Evolutionary conservation across 345 rosid species (phyloP).

Genomic region (Pelargonium nanum): DNA sequence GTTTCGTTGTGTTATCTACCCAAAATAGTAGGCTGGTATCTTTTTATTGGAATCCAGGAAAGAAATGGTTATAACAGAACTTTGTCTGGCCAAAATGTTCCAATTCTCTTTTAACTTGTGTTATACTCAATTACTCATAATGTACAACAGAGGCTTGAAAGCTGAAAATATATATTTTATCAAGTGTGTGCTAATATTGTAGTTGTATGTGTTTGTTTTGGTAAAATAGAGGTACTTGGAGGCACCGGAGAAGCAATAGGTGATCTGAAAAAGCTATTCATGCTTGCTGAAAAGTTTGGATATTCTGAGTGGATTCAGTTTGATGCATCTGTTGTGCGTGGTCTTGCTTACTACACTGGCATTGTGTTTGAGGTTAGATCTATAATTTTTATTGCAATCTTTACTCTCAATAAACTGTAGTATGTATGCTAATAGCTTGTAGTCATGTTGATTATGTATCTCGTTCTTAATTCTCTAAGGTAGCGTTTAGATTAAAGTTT

Average conservation of each 20-base stretch:
- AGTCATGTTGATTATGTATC: too few relatives aligned
- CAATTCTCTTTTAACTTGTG: too few relatives aligned
- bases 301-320: conserved; percentile 90
- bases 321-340: conserved; percentile 95
- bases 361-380: conserved; percentile 86
- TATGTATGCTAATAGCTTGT: not conserved
- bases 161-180: too few relatives aligned
- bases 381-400: conserved; percentile 7
- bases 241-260: conserved; percentile 76
- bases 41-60: too few relatives aligned
- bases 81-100: too few relatives aligned
- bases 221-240: conserved; percentile 64
- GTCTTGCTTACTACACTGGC: conserved; percentile 96
- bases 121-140: too few relatives aligned
- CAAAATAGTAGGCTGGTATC: too few relatives aligned
- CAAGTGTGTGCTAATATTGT: not conserved
- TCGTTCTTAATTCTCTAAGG: too few relatives aligned
- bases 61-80: too few relatives aligned
- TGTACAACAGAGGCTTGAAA: too few relatives aligned
- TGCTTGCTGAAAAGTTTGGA: conserved; percentile 83
- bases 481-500: too few relatives aligned
- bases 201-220: conserved; percentile 6
- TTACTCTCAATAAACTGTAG: not conserved
- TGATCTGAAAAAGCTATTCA: conserved; percentile 68
- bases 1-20: too few relatives aligned